phyloP scores from a whole-genome alignment of 1,284 basidiomycete genomes.

The Heterobasidion irregulare region DNA sequence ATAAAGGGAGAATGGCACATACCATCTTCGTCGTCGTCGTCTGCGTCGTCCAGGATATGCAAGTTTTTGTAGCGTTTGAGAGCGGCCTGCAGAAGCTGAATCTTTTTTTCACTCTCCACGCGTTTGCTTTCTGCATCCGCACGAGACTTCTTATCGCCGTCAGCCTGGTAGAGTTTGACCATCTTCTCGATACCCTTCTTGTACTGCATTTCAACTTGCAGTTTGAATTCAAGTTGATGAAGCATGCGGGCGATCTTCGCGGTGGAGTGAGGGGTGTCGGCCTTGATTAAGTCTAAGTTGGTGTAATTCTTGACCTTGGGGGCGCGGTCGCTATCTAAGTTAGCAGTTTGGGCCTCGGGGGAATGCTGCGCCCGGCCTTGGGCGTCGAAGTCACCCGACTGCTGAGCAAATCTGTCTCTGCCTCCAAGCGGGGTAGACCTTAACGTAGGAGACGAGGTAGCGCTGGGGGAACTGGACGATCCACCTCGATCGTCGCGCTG shows the following conservation, averaged over 20 bases:
- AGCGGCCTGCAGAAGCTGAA: constrained; percentile 86
- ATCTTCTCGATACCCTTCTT: constrained; percentile 99
- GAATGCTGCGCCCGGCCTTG: constrained; percentile 25
- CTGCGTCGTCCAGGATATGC: constrained; percentile 86
- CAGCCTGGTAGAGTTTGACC: constrained; percentile 89
- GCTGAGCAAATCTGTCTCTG: constrained; percentile 24
- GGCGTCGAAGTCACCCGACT: constrained; percentile 34
- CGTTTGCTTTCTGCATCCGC: constrained; percentile 91
- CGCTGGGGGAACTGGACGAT: constrained; percentile 32
- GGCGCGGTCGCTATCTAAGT: constrained; percentile 27
- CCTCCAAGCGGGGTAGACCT: constrained; percentile 14
- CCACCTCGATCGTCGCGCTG: constrained; percentile 30
- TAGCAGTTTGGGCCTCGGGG: constrained; percentile 30
- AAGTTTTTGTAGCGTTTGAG: constrained; percentile 96
- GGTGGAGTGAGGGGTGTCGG: constrained; percentile 93
- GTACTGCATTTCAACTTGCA: constrained; percentile 97
- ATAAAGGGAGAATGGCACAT: constrained; percentile 22
- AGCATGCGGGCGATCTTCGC: constrained; percentile 98
- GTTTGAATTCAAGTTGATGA: constrained; percentile 98
- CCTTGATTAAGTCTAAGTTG: constrained; percentile 91
- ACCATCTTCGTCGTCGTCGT: constrained; percentile 66
- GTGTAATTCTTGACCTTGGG: constrained; percentile 58
- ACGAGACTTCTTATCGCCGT: constrained; percentile 91
- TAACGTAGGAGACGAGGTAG: constrained; percentile 18
- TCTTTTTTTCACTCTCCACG: constrained; percentile 94